These are phyloP conservation scores for Sicyos baderoa DNA, from an alignment of 306 rosid species.

Conservation along the genomic window DNA sequence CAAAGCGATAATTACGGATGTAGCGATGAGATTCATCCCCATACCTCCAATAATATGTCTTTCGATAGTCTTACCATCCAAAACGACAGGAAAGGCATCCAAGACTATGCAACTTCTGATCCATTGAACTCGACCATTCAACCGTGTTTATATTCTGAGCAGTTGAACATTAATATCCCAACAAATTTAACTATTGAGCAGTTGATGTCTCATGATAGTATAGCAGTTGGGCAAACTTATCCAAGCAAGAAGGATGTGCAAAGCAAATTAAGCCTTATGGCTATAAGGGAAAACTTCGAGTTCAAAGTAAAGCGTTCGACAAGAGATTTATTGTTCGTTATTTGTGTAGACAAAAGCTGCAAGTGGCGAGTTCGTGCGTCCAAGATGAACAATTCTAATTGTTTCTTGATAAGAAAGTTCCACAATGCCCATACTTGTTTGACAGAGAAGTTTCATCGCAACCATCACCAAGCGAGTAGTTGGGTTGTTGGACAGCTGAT, in stretches of 20 bases:
- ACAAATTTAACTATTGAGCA: slow-evolving; percentile 8
- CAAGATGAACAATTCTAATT: background rate
- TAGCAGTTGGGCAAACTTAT: slow-evolving; percentile 15
- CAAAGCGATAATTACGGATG: background rate
- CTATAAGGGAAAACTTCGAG: slow-evolving; percentile 15
- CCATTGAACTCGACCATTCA: background rate
- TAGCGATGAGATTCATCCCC: slow-evolving; percentile 17
- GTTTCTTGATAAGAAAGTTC: slow-evolving; percentile 20
- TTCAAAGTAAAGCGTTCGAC: slow-evolving; percentile 17
- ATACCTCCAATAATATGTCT: slow-evolving; percentile 6
- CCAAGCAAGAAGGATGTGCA: slow-evolving; percentile 19
- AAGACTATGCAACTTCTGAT: slow-evolving; percentile 2
- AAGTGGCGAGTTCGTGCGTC: slow-evolving; percentile 23
- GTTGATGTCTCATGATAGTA: slow-evolving; percentile 14
- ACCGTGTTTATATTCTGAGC: slow-evolving; percentile 19
- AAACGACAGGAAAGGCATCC: background rate
- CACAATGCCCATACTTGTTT: slow-evolving; percentile 23
- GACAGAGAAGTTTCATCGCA: slow-evolving; percentile 1
- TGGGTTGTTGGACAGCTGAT: slow-evolving; percentile 24
- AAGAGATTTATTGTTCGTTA: slow-evolving; percentile 11
- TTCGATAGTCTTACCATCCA: background rate
- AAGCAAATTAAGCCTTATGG: slow-evolving; percentile 21
- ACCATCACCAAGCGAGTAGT: slow-evolving; percentile 29
- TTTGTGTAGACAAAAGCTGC: slow-evolving; percentile 22
- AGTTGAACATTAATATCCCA: background rate